These are phyloP conservation scores for Quercus wislizeni DNA, from an alignment of 306 rosid species.

Conservation along the genomic window DNA sequence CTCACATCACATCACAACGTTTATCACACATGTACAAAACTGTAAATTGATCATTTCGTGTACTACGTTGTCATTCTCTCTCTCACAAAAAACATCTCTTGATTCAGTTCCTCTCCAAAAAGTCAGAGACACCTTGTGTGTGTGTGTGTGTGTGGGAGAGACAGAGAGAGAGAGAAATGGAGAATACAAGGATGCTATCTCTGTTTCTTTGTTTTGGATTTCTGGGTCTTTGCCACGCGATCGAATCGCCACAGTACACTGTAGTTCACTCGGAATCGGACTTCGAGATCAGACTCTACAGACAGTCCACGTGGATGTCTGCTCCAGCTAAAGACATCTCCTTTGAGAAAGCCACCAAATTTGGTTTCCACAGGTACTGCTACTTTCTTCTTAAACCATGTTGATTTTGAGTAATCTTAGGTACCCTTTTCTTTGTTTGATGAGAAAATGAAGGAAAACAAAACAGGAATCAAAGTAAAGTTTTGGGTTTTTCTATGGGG, in stretches of 20 bases:
- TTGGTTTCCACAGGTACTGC: slow-evolving; percentile 64
- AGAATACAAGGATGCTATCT: slow-evolving; percentile 1
- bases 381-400: neutral
- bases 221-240: slow-evolving; percentile 26
- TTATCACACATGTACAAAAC: no score
- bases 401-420: neutral
- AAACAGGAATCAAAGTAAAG: neutral
- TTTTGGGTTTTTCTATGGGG: neutral
- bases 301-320: slow-evolving; percentile 54
- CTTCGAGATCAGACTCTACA: slow-evolving; percentile 70
- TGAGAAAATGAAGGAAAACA: neutral
- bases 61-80: no score
- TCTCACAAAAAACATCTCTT: no score
- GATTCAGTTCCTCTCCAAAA: no score
- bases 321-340: slow-evolving; percentile 45
- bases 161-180: slow-evolving; percentile 5
- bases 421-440: no score
- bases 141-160: neutral
- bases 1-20: no score
- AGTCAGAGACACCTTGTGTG: neutral
- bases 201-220: neutral
- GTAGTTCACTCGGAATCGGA: slow-evolving; percentile 63
- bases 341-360: slow-evolving; percentile 59
- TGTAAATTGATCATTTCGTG: no score
- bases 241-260: slow-evolving; percentile 56